Evolutionary conservation across 257 asterid species (phyloP).

Genomic region (Solanum tarijense): DNA sequence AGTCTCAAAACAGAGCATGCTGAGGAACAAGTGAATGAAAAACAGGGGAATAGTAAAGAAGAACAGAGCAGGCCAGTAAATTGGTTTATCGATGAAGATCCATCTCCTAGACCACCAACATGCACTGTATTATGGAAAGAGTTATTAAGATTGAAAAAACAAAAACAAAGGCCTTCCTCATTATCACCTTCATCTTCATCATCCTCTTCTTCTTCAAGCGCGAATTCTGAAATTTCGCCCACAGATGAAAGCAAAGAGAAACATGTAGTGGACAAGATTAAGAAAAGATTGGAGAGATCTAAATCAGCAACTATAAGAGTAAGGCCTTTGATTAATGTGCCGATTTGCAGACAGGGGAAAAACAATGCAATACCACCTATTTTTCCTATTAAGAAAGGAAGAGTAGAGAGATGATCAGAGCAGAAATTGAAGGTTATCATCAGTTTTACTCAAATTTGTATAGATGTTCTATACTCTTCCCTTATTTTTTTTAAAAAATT

Average conservation of each 20-base stretch:
- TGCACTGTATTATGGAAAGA: slow-evolving; percentile 89
- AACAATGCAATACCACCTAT: slow-evolving; percentile 44
- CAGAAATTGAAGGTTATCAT: not conserved
- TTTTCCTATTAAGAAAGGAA: slow-evolving; percentile 45
- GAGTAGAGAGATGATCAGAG: slow-evolving; percentile 20
- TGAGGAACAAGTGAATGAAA: not conserved
- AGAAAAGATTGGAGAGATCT: slow-evolving; percentile 60
- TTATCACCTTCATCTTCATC: slow-evolving; percentile 39
- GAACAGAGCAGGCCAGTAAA: slow-evolving; percentile 20
- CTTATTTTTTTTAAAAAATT: not conserved
- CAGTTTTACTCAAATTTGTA: slow-evolving; percentile 3
- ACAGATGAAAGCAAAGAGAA: slow-evolving; percentile 32
- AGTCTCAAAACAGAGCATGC: slow-evolving; percentile 21
- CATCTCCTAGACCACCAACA: slow-evolving; percentile 88
- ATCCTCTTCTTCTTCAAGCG: slow-evolving; percentile 28
- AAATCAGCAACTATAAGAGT: slow-evolving; percentile 43
- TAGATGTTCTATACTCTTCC: not conserved
- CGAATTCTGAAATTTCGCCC: slow-evolving; percentile 5
- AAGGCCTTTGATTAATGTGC: slow-evolving; percentile 68
- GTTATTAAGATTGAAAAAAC: slow-evolving; percentile 55
- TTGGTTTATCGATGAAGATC: slow-evolving; percentile 85
- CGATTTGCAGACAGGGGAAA: slow-evolving; percentile 48
- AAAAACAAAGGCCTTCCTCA: slow-evolving; percentile 38
- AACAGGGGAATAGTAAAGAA: slow-evolving; percentile 11
- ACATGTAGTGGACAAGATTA: slow-evolving; percentile 27